Evolutionary conservation across 2,329 filamentous ascomycete species (phyloP), one percentile per base, ranked within the genome.

Genomic region (Acrodontium crateriforme): DNA sequence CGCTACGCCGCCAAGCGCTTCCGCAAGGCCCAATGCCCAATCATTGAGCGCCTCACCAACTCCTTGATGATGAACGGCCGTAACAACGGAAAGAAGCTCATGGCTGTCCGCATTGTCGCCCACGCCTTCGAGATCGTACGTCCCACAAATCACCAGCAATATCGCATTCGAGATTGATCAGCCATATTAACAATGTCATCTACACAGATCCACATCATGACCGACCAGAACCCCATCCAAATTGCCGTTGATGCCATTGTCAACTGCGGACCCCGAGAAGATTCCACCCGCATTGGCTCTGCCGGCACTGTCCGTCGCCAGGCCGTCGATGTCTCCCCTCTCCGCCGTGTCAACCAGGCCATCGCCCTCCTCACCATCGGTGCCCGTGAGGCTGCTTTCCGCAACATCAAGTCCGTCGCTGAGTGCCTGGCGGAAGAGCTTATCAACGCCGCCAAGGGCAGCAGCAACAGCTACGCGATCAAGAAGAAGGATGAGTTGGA

Each of bases 401-500:
- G 89, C 67, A 98, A 98, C 76, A 79, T 98, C 75, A 98, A 98
- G 85, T 85, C 79, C 59, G 91, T 98, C 62, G 85, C 91, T 56
- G 89, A 98, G 76, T 95, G 89, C 73, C 71, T 98, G 56, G 89
- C 89, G 60, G 91, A 98, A 71, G 89, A 98, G 78, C 76, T 98
- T 63, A 95, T 98, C 79, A 98, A 98, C 75, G 91, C 91, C 62
- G 91, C 91, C 65, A 98, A 98, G 83, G 89, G 89, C 59, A 91
- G 80, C 78, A 91, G 81, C 71, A 98, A 98, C 84, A 94, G 85
- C 51, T 98, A 95, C 65, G 89, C 91, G 58, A 98, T 98, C 78
- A 98, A 98, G 84, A 98, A 98, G 84, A 98, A 98, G 87, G 89
- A 98, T 67, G 91, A 98, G 80, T 69, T 98, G 71, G 89, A 98